These are phyloP conservation scores for Hericium erinaceus DNA, from an alignment of 768 basidiomycete genomes.

Conservation along the genomic window DNA sequence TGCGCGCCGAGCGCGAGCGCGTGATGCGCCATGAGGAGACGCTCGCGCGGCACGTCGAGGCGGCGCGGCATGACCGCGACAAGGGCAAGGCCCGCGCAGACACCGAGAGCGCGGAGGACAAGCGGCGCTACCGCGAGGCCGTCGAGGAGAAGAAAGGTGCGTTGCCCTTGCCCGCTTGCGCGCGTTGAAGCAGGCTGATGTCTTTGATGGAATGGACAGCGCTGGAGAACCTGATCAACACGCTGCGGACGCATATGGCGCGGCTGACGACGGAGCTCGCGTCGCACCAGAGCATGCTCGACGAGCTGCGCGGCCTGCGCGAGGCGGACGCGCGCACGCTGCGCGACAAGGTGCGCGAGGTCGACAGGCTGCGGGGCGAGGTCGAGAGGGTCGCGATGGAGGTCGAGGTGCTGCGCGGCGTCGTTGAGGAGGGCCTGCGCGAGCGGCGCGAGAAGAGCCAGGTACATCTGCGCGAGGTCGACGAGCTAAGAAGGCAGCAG, in stretches of 20 bases:
- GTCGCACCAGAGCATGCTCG: slow-evolving; percentile 62
- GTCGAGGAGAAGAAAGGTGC: slow-evolving; percentile 87
- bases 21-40: slow-evolving; percentile 49
- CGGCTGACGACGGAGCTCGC: slow-evolving; percentile 74
- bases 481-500: not conserved
- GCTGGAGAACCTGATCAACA: slow-evolving; percentile 68
- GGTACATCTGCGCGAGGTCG: not conserved
- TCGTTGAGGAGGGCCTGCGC: slow-evolving; percentile 80
- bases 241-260: slow-evolving; percentile 65
- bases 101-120: slow-evolving; percentile 11
- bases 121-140: slow-evolving; percentile 55
- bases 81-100: slow-evolving; percentile 26
- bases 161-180: not conserved
- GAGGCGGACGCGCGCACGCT: slow-evolving; percentile 53
- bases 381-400: slow-evolving; percentile 79
- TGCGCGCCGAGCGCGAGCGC: slow-evolving; percentile 57
- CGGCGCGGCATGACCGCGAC: slow-evolving; percentile 22
- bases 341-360: slow-evolving; percentile 53
- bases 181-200: not conserved
- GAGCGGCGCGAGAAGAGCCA: slow-evolving; percentile 53
- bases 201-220: slow-evolving; percentile 34
- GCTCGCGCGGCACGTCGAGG: slow-evolving; percentile 20
- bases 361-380: slow-evolving; percentile 58
- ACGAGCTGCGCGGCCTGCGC: slow-evolving; percentile 52
- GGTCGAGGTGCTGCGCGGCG: slow-evolving; percentile 76